Conservation (phyloP, 2,329 filamentous ascomycete species). For the Claviceps arundinis region DNA sequence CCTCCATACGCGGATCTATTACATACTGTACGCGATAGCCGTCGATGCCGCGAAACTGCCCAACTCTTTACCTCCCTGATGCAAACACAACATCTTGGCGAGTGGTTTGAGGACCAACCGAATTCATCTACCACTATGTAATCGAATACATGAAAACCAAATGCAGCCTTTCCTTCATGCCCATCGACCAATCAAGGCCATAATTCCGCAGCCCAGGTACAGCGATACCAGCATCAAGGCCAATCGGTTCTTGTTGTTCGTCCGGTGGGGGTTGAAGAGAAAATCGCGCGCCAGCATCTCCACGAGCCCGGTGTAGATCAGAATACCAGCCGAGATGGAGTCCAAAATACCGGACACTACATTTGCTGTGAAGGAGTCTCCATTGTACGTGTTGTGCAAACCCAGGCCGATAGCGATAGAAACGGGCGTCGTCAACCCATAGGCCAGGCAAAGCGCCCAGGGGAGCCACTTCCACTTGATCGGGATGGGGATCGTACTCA, state of each 20-base stretch:
- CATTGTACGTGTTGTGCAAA: slow-evolving; percentile 20
- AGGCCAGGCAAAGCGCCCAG: slow-evolving; percentile 33
- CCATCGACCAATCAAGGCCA: slow-evolving; percentile 6
- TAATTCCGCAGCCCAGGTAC: slow-evolving; percentile 48
- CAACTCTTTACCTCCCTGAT: neutral
- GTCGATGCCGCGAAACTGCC: no score
- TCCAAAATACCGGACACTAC: slow-evolving; percentile 76
- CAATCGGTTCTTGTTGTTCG: slow-evolving; percentile 26
- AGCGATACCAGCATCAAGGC: slow-evolving; percentile 52
- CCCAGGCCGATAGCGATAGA: slow-evolving; percentile 36
- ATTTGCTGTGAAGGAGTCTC: slow-evolving; percentile 20
- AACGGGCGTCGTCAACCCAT: slow-evolving; percentile 39
- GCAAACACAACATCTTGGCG: neutral
- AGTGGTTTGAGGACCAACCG: neutral
- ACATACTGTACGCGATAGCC: no score
- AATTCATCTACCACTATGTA: neutral
- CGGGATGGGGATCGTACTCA: slow-evolving; percentile 42
- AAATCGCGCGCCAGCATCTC: slow-evolving; percentile 73
- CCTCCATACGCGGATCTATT: no score
- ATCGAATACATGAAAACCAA: neutral
- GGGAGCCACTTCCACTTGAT: slow-evolving; percentile 28
- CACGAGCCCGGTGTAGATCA: slow-evolving; percentile 79
- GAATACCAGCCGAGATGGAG: slow-evolving; percentile 67
- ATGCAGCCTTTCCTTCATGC: neutral
- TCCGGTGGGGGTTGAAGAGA: slow-evolving; percentile 75